These are phyloP conservation scores for Rhexocercosporidium sp. DNA, from an alignment of 2,329 filamentous ascomycete genomes.

Conservation along the genomic window DNA sequence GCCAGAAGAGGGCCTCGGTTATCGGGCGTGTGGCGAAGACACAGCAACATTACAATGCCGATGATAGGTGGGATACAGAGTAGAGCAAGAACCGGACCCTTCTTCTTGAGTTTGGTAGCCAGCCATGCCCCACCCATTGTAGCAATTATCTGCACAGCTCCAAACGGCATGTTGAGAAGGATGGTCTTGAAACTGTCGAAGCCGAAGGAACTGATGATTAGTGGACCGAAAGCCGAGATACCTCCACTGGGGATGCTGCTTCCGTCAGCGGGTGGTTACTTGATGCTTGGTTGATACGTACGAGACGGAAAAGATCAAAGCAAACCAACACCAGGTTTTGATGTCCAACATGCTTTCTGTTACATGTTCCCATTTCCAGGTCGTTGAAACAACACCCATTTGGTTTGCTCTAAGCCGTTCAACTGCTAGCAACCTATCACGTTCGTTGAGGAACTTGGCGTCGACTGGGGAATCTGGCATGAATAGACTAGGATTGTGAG, in stretches of 20 bases:
- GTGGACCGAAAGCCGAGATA: slow-evolving; percentile 36
- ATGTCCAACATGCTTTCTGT: slow-evolving; percentile 41
- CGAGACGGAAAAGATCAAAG: slow-evolving; percentile 37
- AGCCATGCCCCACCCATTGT: slow-evolving; percentile 63
- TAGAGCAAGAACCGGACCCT: slow-evolving; percentile 58
- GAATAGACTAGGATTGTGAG: slow-evolving; percentile 33
- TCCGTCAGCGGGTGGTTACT: slow-evolving; percentile 59
- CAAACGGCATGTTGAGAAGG: slow-evolving; percentile 49
- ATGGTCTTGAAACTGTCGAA: slow-evolving; percentile 48
- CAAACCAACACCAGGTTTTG: slow-evolving; percentile 46
- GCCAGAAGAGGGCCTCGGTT: slow-evolving; percentile 57
- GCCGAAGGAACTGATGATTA: slow-evolving; percentile 50
- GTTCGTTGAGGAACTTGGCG: slow-evolving; percentile 53
- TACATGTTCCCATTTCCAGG: slow-evolving; percentile 58
- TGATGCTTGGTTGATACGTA: slow-evolving; percentile 50
- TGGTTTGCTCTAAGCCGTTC: slow-evolving; percentile 60
- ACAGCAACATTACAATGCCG: slow-evolving; percentile 59
- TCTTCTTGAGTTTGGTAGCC: slow-evolving; percentile 58
- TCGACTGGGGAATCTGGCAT: slow-evolving; percentile 35
- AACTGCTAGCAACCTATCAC: slow-evolving; percentile 59
- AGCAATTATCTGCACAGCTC: slow-evolving; percentile 57
- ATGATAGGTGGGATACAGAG: slow-evolving; percentile 62
- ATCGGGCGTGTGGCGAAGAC: slow-evolving; percentile 50
- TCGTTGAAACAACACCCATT: slow-evolving; percentile 56
- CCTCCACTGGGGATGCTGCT: slow-evolving; percentile 44